Percentiles rank a stretch among this genome's conserved stretches.
phyloP scores from a whole-genome alignment of 768 basidiomycete genomes.

The Rhizopogon sp. region DNA sequence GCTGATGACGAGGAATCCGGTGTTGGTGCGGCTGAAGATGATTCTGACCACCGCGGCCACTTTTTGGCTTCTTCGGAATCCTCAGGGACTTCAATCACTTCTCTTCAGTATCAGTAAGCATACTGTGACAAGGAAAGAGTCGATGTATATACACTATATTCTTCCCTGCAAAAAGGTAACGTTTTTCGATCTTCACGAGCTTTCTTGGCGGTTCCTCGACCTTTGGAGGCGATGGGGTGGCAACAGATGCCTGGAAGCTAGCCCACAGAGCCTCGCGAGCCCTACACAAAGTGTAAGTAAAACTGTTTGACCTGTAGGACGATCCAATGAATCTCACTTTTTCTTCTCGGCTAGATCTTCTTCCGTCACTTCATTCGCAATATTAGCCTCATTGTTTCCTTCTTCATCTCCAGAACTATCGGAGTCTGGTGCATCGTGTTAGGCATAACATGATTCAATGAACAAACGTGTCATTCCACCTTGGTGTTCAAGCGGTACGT shows the following conservation, averaged over 20 bases:
- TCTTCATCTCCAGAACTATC: constrained; percentile 35
- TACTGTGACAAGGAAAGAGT: background rate
- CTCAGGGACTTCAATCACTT: constrained; percentile 68
- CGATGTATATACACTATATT: constrained; percentile 54
- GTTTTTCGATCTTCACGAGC: constrained; percentile 64
- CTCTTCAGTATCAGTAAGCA: constrained; percentile 37
- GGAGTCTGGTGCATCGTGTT: constrained; percentile 24
- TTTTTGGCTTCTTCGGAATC: constrained; percentile 70
- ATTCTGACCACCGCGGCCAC: constrained; percentile 54
- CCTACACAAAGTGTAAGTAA: constrained; percentile 28
- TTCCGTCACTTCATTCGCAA: constrained; percentile 17
- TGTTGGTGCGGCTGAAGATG: constrained; percentile 1
- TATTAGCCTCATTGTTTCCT: constrained; percentile 28
- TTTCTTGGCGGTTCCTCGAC: constrained; percentile 24
- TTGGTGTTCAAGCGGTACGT: constrained; percentile 48
- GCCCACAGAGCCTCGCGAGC: constrained; percentile 63
- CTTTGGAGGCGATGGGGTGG: constrained; percentile 22
- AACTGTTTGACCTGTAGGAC: constrained; percentile 3
- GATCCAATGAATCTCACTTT: constrained; percentile 29
- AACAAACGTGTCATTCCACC: constrained; percentile 17
- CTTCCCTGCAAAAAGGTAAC: constrained; percentile 74
- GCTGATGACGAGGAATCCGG: constrained; percentile 3
- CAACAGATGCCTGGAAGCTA: constrained; percentile 61
- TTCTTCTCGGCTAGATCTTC: constrained; percentile 39
- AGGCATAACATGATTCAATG: background rate